Base-by-base conservation (phyloP, 2,329 filamentous ascomycete genomes). In the Fusarium ambrosium region DNA sequence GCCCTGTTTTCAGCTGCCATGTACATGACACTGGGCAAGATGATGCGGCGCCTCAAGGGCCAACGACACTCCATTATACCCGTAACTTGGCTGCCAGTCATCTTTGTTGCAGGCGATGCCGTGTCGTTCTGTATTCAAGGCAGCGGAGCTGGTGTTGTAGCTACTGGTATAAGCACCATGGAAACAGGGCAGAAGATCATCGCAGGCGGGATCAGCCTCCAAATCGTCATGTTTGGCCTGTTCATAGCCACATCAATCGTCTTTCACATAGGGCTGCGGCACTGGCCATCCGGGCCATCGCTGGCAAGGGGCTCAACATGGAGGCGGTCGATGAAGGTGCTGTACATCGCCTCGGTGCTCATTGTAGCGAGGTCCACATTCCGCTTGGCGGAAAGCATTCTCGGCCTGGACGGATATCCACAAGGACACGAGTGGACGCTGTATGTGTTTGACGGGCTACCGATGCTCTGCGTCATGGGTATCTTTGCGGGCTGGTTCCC, bases 211-310 rank as follows among this genome's bases (percentile, higher is more conserved):
- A 58, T 58, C 53, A 37, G 53, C 11, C 53, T 58, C 18, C 91
- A 92, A 77, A 84, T 92, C 27, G 43, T 89, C 48, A 85, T 89
- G 65, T 91, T 92, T 70, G 85, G 84, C 24, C 80, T 91, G 39
- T 92, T 92, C 85, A 58, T 58, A 37, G 53, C 53, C 6, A 85
- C 86, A 2, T 84, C 88, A 0, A 72, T 84, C 3, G 68, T 88
- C 1, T 90, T 91, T 80, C 86, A 91, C 71, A 62, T 72, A n/a
- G 78, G 82, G 22, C 53, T 58, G 32, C 53, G 53, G 53, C 29
- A 58, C 20, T 58, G 53, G 32, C 53, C 53, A 32, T 71, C 69
- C 8, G 63, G 65, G 22, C 76, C 69, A 29, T 74, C 72, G 2
- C 37, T 69, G 45, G 55, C 36, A 56, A 62, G 29, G 27, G n/a